Base-by-base conservation (phyloP, 2,329 filamentous ascomycete genomes). In the Coleophoma crateriformis region DNA sequence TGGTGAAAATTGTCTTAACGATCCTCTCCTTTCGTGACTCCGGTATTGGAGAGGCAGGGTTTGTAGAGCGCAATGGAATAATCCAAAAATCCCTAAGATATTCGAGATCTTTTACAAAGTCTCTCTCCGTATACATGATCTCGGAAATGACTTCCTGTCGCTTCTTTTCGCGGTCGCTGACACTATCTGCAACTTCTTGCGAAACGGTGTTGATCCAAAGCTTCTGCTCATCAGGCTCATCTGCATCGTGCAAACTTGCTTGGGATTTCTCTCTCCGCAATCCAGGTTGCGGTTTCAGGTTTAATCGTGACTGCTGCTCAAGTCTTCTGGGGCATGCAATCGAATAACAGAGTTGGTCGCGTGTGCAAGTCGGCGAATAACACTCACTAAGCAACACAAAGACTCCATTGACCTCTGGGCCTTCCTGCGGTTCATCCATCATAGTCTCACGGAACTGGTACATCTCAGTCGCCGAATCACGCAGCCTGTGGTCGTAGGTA, bases 21-120 rank as follows among this genome's bases (percentile, higher is more conserved):
- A 96, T 95, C 62, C 87, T 88, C 58, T 96, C 92, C 53, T 90
- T 84, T 51, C 89, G 84, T 52, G 89, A 84, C 57, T 94, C 83
- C 5, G 94, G 92, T 55, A 99, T 95, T 0, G 91, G 92, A 4
- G 92, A 96, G 14, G 70, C 68, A 15, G 78, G 77, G 50, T 79
- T 79, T 15, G 86, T 84, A 27, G 86, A 88, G 45, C 90, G 84
- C 50, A 99, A 72, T 10, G 94, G 94, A 58, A 94, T 81, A 72
- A 99, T 96, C 94, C 94, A 99, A 75, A 97, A 99, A 72, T 99
- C 94, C 54, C 94, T 84, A 32, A 99, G 76, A 65, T 99, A 99
- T 69, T 99, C 94, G 61, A 99, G 75, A 68, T 99, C 94, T 73
- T 99, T 99, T 65, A 99, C 94, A 62, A 99, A 99, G 71, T 99